Evolutionary conservation across 306 rosid species (phyloP).

Genomic region (Spatholobus suberectus): DNA sequence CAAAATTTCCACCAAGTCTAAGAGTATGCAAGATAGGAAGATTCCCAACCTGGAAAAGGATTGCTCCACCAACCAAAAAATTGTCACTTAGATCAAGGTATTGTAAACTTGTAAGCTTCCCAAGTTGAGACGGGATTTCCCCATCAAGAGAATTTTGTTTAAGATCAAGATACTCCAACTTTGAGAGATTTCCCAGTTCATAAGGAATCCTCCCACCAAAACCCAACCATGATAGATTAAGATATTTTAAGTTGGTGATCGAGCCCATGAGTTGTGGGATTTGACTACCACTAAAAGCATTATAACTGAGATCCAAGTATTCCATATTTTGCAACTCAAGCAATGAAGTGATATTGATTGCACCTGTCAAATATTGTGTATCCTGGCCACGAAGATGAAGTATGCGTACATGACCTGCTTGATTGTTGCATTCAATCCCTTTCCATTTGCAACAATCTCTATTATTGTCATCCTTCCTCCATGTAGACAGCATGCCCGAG

Average conservation of each 20-base stretch:
- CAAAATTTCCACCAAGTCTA: not conserved
- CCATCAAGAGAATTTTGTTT: not conserved
- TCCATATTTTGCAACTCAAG: not conserved
- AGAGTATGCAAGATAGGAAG: conserved; percentile 11
- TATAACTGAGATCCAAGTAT: conserved; percentile 24
- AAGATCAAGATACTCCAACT: not conserved
- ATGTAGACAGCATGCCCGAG: conserved; percentile 5
- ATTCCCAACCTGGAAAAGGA: conserved; percentile 1
- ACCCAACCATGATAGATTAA: not conserved
- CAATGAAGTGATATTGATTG: conserved; percentile 12
- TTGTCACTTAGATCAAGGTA: not conserved
- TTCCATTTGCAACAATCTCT: conserved; percentile 39
- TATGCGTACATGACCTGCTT: not conserved
- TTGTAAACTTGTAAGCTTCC: not conserved
- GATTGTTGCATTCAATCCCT: conserved; percentile 27
- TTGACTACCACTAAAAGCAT: fast-evolving
- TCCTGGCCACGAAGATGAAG: conserved; percentile 4
- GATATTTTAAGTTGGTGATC: not conserved
- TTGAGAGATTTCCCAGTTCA: not conserved
- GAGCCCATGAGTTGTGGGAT: not conserved
- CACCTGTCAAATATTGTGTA: not conserved
- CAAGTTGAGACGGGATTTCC: not conserved
- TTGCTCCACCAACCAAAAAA: not conserved
- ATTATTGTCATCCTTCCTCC: not conserved
- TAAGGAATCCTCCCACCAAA: conserved; percentile 5